Base-by-base conservation (phyloP, 2,329 filamentous ascomycete genomes). In the Fusarium sp. region DNA sequence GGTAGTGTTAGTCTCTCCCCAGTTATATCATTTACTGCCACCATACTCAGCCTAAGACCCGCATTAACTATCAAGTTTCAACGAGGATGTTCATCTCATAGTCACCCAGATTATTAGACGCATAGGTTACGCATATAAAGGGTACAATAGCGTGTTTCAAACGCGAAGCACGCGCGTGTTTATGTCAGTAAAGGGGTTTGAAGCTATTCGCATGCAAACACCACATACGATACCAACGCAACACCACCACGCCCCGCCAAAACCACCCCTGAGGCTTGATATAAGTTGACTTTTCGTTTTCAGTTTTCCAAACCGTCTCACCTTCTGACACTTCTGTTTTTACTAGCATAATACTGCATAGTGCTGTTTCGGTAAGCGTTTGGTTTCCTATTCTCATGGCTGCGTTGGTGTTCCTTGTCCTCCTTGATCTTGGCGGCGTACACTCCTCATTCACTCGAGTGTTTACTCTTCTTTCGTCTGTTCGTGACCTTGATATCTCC, bases 51-150 rank as follows among this genome's bases (percentile, higher is more conserved):
- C 45, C 33, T 6, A 8, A 13, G 40, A 17, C 66, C 57, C 53
- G 59, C 46, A 68, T 49, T 50, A 60, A 28, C 24, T 22, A 33
- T 15, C 38, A 50, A 46, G 59, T 53, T 56, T 31, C 42, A 21
- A 38, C 39, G 31, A 49, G 45, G 57, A 69, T 54, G 44, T 28
- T 24, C 17, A n/a, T 46, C 28, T 42, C 24, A 33, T 9, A 33
- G 33, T 31, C 33, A 24, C 22, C 57, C 28, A 62, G 26, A 15
- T 45, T 40, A 40, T 49, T 55, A 45, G 40, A 51, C 56, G 49
- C 36, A 50, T 26, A 57, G 11, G 11, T 45, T 14, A 21, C 49
- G 22, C 26, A 59, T 34, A 26, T 22, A 51, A 42, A 26, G 49
- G 14, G 21, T 21, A 34, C 9, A 59, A 49, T 57, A 28, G 19